phyloP scores from a whole-genome alignment of 345 rosid species.

The Geranium rotundifolium region DNA sequence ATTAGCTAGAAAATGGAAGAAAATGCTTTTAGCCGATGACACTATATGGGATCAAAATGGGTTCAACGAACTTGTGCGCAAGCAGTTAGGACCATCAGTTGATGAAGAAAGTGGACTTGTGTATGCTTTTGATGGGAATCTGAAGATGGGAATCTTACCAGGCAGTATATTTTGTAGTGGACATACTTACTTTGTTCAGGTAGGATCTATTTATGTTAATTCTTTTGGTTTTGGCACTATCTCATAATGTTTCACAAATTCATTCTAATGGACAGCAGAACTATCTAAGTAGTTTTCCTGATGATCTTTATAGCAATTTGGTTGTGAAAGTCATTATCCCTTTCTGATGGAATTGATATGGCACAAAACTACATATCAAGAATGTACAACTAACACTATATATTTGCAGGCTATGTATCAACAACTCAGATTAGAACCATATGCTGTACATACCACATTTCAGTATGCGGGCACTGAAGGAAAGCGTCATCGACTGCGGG shows the following conservation, averaged over 20 bases:
- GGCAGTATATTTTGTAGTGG: slow-evolving; percentile 96
- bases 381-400: slow-evolving; percentile 9
- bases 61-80: slow-evolving; percentile 70
- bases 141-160: slow-evolving; percentile 88
- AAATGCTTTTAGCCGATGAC: slow-evolving; percentile 74
- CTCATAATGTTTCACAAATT: background rate
- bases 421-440: slow-evolving; percentile 83
- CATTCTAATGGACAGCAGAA: background rate
- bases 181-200: slow-evolving; percentile 95
- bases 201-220: slow-evolving; percentile 17
- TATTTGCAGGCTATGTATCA: slow-evolving; percentile 67
- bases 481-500: slow-evolving; percentile 90
- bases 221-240: background rate
- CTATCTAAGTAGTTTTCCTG: background rate
- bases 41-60: slow-evolving; percentile 99
- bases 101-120: slow-evolving; percentile 66
- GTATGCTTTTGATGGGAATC: slow-evolving; percentile 86
- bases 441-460: slow-evolving; percentile 92
- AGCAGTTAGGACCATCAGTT: slow-evolving; percentile 83
- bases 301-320: background rate
- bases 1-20: slow-evolving; percentile 92
- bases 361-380: background rate
- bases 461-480: slow-evolving; percentile 97
- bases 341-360: background rate
- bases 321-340: background rate